These are phyloP conservation scores for Neopestalotiopsis sp. DNA, from an alignment of 2,329 filamentous ascomycete genomes.

Conservation along the genomic window DNA sequence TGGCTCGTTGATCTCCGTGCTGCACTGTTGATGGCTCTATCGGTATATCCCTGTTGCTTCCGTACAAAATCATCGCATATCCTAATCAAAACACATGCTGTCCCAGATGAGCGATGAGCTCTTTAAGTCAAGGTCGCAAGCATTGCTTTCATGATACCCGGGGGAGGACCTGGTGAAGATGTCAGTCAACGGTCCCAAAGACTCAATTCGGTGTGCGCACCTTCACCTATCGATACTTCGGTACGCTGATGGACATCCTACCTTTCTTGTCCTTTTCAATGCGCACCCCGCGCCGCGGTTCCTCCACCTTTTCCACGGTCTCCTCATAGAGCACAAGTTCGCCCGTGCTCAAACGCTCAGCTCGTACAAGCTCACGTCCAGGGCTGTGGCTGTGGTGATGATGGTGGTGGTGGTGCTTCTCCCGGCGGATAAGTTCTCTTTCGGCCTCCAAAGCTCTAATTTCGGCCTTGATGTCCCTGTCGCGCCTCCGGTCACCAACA, in stretches of 20 bases:
- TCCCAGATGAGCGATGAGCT: not conserved
- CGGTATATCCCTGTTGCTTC: not conserved
- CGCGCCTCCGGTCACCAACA: conserved; percentile 46
- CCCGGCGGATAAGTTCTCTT: conserved; percentile 35
- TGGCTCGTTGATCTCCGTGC: not conserved
- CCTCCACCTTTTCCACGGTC: conserved; percentile 59
- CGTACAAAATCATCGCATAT: not conserved
- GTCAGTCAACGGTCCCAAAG: conserved; percentile 5
- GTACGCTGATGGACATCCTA: conserved; percentile 89
- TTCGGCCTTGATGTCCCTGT: conserved; percentile 74
- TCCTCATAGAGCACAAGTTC: conserved; percentile 70
- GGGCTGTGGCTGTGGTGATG: conserved; percentile 45
- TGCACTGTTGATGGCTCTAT: conserved; percentile 6
- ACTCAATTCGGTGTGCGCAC: conserved; percentile 40
- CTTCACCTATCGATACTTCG: conserved; percentile 66
- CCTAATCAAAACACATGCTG: not conserved
- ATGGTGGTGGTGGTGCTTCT: conserved; percentile 30
- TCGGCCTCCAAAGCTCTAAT: conserved; percentile 75
- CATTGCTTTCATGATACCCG: conserved; percentile 71
- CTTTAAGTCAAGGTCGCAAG: conserved; percentile 70
- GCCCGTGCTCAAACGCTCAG: conserved; percentile 64
- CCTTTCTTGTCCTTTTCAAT: conserved; percentile 93
- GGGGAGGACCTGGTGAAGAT: conserved; percentile 62
- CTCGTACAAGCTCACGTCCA: conserved; percentile 60
- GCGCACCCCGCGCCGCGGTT: conserved; percentile 63